phyloP scores from a whole-genome alignment of 2,329 filamentous ascomycete species.

The Thelonectria blattea region DNA sequence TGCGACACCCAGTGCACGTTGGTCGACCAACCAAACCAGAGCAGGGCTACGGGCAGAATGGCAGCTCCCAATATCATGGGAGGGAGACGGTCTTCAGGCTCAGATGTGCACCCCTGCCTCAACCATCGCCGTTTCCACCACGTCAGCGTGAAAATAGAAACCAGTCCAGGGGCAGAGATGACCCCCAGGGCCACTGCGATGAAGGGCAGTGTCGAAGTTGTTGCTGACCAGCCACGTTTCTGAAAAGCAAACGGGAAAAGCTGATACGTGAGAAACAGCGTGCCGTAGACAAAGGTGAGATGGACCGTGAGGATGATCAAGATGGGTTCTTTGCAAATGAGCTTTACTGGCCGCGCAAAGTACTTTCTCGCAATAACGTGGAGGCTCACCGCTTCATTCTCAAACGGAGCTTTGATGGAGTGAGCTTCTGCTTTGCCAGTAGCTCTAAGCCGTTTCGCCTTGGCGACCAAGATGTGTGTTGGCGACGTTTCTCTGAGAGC shows the following conservation, averaged over 20 bases:
- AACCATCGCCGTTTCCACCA: neutral
- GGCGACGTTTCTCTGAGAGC: slow-evolving; percentile 5
- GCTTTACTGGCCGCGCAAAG: slow-evolving; percentile 7
- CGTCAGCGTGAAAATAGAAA: slow-evolving; percentile 7
- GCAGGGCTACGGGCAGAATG: neutral
- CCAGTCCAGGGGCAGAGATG: slow-evolving; percentile 3
- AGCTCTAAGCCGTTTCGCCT: slow-evolving; percentile 1
- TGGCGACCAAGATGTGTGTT: slow-evolving; percentile 2
- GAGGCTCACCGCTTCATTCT: neutral
- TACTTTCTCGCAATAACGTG: slow-evolving; percentile 3
- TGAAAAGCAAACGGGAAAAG: slow-evolving; percentile 9
- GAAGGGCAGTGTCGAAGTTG: slow-evolving; percentile 1
- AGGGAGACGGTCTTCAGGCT: slow-evolving; percentile 6
- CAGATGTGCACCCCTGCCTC: neutral
- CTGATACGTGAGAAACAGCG: slow-evolving; percentile 8
- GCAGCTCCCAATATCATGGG: slow-evolving; percentile 8
- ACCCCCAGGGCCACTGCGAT: slow-evolving; percentile 10
- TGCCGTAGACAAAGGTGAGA: slow-evolving; percentile 12
- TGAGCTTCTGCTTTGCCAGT: neutral
- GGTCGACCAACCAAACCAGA: slow-evolving; percentile 13
- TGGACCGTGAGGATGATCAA: slow-evolving; percentile 8
- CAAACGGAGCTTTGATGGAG: neutral
- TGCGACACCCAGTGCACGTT: slow-evolving; percentile 6
- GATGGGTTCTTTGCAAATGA: slow-evolving; percentile 12
- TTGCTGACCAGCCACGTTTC: slow-evolving; percentile 3